Evolutionary conservation across 495 filamentous ascomycete genomes (phyloP).

Genomic region (Talaromyces borbonicus): DNA sequence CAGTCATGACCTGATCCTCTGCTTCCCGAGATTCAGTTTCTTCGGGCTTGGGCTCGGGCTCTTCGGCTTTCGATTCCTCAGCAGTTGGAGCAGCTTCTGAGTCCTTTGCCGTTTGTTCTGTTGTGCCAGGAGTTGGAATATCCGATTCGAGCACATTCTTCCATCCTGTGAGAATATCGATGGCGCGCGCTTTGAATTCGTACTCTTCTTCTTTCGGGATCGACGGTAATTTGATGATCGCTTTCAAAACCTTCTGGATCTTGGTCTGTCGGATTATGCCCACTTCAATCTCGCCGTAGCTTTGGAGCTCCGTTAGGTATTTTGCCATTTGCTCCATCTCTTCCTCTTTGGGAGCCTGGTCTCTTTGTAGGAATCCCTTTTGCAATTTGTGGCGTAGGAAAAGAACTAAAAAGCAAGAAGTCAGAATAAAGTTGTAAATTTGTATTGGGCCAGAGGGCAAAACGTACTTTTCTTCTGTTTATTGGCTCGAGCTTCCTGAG

Average conservation of each 20-base stretch:
- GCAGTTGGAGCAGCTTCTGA: not conserved
- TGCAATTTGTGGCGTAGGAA: conserved; percentile 86
- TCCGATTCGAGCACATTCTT: conserved; percentile 63
- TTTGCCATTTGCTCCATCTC: conserved; percentile 80
- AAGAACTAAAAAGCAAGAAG: conserved; percentile 39
- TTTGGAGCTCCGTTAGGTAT: conserved; percentile 71
- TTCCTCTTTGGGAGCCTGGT: conserved; percentile 72
- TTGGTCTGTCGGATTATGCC: conserved; percentile 77
- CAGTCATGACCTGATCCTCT: conserved; percentile 13
- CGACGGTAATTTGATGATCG: conserved; percentile 67
- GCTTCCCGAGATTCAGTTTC: conserved; percentile 3
- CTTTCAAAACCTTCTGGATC: conserved; percentile 91
- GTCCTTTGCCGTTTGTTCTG: too few relatives aligned
- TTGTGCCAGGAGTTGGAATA: conserved; percentile 42
- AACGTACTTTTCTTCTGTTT: conserved; percentile 58
- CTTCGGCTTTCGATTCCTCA: conserved; percentile 21
- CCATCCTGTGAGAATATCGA: conserved; percentile 68
- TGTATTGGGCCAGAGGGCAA: not conserved
- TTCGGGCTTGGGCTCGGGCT: conserved; percentile 7
- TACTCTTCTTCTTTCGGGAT: conserved; percentile 83
- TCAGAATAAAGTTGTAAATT: not conserved
- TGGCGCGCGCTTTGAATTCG: conserved; percentile 70
- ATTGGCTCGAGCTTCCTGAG: conserved; percentile 53
- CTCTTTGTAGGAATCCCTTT: conserved; percentile 76
- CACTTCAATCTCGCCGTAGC: conserved; percentile 67